Conservation (phyloP, 108 stramenopile species). For the Nitzschia sp. region DNA sequence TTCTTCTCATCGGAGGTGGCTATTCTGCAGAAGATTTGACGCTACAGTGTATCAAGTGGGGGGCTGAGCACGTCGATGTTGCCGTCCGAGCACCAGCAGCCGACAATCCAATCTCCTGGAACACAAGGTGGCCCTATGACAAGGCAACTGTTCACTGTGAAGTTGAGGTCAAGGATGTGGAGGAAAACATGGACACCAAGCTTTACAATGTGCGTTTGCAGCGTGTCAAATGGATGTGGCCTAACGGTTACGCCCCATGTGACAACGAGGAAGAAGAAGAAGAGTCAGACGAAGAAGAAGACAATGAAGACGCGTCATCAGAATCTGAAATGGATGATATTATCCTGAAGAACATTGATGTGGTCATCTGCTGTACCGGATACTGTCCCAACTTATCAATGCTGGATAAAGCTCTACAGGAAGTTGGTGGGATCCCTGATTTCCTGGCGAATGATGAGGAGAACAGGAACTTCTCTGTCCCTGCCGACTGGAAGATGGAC, state of each 20-base stretch:
- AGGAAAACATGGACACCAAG: neutral
- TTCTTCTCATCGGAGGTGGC: conserved; percentile 53
- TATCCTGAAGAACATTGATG: conserved; percentile 39
- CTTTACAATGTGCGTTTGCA: neutral
- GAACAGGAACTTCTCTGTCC: conserved; percentile 9
- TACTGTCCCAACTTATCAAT: conserved; percentile 39
- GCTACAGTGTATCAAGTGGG: conserved; percentile 46
- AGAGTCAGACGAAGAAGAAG: conserved; percentile 16
- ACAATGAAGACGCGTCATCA: neutral
- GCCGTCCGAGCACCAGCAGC: conserved; percentile 16
- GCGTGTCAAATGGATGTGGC: conserved; percentile 12
- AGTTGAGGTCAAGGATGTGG: conserved; percentile 4
- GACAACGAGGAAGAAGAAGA: conserved; percentile 1
- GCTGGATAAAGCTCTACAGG: conserved; percentile 37
- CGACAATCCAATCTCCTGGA: conserved; percentile 21
- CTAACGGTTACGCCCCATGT: neutral
- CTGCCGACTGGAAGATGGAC: conserved; percentile 36
- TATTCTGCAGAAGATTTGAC: conserved; percentile 69
- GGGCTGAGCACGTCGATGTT: conserved; percentile 37
- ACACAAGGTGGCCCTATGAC: conserved; percentile 45
- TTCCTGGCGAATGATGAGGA: neutral
- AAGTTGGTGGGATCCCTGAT: neutral
- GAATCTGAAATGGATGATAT: neutral
- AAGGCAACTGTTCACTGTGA: conserved; percentile 17
- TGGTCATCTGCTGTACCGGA: conserved; percentile 60